A percentile compares a stretch with the other conserved stretches of the same genome.
Conservation (phyloP, 306 rosid species). For the Psophocarpus tetragonolobus region DNA sequence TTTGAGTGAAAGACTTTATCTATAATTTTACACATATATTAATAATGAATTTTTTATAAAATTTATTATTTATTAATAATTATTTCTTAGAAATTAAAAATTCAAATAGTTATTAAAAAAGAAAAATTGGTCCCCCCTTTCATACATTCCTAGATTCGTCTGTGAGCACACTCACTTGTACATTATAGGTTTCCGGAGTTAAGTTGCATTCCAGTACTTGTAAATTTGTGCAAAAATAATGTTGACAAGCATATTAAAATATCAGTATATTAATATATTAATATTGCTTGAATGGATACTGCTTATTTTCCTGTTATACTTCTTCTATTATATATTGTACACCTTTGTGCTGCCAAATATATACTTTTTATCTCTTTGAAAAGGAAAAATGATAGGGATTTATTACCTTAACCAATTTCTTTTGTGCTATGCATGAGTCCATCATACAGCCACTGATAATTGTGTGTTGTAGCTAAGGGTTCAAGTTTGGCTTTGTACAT, state of each 20-base stretch:
- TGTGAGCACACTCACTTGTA: neutral
- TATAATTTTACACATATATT: too few species aligned
- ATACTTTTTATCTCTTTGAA: neutral
- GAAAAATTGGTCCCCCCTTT: too few species aligned
- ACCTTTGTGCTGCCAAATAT: neutral
- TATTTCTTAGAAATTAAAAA: too few species aligned
- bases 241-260: neutral
- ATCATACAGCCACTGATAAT: neutral
- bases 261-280: neutral
- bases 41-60: too few species aligned
- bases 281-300: constrained; percentile 19
- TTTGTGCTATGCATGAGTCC: constrained; percentile 14
- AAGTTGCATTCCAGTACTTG: constrained; percentile 4
- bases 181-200: neutral
- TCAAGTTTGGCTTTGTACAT: constrained; percentile 19
- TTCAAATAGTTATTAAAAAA: too few species aligned
- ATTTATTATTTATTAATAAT: too few species aligned
- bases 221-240: neutral
- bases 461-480: constrained; percentile 4
- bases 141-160: too few species aligned
- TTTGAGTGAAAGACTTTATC: too few species aligned
- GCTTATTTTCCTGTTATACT: constrained; percentile 23
- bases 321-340: neutral
- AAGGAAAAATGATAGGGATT: neutral
- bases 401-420: neutral